Base-by-base conservation (phyloP, 805 yeast species). In the Cyberlindnera meyerae region DNA sequence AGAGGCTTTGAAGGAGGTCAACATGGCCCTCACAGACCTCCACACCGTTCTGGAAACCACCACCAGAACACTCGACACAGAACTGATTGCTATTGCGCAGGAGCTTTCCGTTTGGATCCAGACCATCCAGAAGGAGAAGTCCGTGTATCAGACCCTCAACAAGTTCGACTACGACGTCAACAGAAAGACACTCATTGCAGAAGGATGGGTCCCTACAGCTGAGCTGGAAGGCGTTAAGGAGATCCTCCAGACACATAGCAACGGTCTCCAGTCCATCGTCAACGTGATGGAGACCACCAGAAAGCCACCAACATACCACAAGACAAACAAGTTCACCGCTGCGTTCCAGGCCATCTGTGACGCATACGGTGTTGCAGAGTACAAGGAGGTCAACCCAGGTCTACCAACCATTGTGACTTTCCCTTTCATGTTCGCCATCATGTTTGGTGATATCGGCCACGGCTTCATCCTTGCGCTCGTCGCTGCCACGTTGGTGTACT, bases 401-500 rank as follows among this genome's bases (percentile, higher is more conserved):
- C 68, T 93, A 45, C 90, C 98, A 4, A 90, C 98, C 1, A 77
- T 87, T 31, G 82, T 93, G 18, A 93, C 98, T 0, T 93, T 93
- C 68, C 98, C 98, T 17, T 93, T 93, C 61, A 84, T 93, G 95
- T 93, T 93, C 66, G 97, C 98, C 20, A 82, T 93, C 52, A 93
- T 93, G 98, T 93, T 93, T 69, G 98, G 98, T 69, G 98, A 93
- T 67, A 59, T 89, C 41, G 98, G 98, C 12, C 98, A 93, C 66
- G 98, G 98, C 6, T 73, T 88, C 42, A 75, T 93, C 32, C 67
- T 93, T 60, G 73, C 82, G 37, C 60, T 82, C 39, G 85, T 87
- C 13, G 95, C 94, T 2, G 62, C 77, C 35, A 61, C 65, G 21
- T 66, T 93, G 45, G 88, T 93, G 9, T 46, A 78, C 33, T 80